Base-by-base conservation (phyloP, 345 rosid genomes). In the Odontarrhena argentea region DNA sequence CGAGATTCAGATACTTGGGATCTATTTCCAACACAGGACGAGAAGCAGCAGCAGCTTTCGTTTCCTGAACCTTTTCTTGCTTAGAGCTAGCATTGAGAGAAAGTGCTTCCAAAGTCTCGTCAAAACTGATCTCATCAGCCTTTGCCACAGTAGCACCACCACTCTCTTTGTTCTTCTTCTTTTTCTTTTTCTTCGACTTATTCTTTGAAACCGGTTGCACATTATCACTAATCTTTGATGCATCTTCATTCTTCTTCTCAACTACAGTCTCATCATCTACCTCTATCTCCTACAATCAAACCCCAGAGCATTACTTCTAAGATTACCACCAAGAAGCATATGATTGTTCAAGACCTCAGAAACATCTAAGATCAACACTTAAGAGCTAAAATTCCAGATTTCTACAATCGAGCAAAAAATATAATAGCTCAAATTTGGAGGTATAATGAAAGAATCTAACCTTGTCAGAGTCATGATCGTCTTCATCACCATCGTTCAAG, bases 111-210 rank as follows among this genome's bases (percentile, higher is more conserved):
- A 92, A 68, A 42, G 49, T 72, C 40, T 63, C 81, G 60, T 87
- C 98, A 61, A 83, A 60, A 1, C 56, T 53, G 34, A 41, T 60
- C 18, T 80, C 83, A 63, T 38, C 42, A 32, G 61, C 81, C 80
- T 38, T 32, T 6, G 62, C 60, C 4, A 72, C 37, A 69, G 34
- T 73, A 45, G 79, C 49, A 37, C 70, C 57, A 55, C 55, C 60
- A 55, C 55, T 79, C 66, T 81, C 83, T 74, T 85, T 92, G 71
- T 54, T 54, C 70, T 78, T 88, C 84, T 87, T 91, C 81, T 87
- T 88, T 45, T 88, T 92, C 86, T 92, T 88, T 51, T 89, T 92
- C 92, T 83, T 91, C 22, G 86, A 74, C 79, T 84, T 92, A 55
- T 73, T 84, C 48, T 81, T 75, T 13, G 77, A 43, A 28, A 76